These are phyloP conservation scores for Colletotrichum ledebouriae DNA, from an alignment of 2,329 filamentous ascomycete genomes.

Conservation along the genomic window DNA sequence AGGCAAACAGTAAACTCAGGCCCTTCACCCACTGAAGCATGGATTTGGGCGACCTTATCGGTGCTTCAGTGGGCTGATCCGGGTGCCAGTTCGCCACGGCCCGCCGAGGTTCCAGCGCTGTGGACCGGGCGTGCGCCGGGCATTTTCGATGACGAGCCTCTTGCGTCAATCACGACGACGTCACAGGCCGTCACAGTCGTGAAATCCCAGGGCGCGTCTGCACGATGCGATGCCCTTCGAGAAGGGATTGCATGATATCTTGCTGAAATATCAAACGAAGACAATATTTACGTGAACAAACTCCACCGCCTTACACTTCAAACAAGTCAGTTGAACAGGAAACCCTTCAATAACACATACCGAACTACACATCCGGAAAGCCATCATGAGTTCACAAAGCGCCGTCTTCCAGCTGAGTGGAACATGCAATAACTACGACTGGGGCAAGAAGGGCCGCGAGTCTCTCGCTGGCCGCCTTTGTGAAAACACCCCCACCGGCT, in stretches of 20 bases:
- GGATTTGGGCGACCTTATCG: background rate
- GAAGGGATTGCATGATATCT: background rate
- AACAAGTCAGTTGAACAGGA: too few species aligned
- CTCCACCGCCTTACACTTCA: background rate
- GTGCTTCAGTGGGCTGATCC: background rate
- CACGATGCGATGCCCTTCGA: background rate
- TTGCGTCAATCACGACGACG: conserved; percentile 41
- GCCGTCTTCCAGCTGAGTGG: conserved; percentile 61
- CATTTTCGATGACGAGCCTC: conserved; percentile 32
- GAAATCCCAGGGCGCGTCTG: conserved; percentile 5
- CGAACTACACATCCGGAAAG: too few species aligned
- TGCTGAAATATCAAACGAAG: too few species aligned
- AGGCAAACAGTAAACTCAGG: too few species aligned
- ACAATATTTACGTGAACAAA: too few species aligned
- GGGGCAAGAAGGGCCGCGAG: conserved; percentile 76
- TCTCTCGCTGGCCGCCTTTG: conserved; percentile 77
- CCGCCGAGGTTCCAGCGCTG: conserved; percentile 21
- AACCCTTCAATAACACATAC: too few species aligned
- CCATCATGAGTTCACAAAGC: conserved; percentile 41
- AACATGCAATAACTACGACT: conserved; percentile 72
- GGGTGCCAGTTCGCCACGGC: conserved; percentile 19
- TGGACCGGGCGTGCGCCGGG: conserved; percentile 2
- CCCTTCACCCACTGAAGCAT: background rate
- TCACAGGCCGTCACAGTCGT: conserved; percentile 30
- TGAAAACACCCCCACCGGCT: conserved; percentile 72